Base-by-base conservation (phyloP, 148 eudicot genomes). In the Rhododendron simsii region DNA sequence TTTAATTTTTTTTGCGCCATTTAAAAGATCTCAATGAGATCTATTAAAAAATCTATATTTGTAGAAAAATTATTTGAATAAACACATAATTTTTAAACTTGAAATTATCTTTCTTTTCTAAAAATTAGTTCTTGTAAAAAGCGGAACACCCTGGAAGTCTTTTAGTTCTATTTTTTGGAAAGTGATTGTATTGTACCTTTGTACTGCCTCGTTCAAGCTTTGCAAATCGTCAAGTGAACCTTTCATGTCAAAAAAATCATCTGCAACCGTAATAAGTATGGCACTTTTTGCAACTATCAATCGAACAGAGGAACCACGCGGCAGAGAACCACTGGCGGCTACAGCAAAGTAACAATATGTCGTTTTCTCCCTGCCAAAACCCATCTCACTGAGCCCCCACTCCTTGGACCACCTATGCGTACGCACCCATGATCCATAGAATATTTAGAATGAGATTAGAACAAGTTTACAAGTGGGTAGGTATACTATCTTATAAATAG, bases 361-460 rank as follows among this genome's bases (percentile, higher is more conserved):
- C 0, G 93, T 87, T 79, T 91, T 91, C 39, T 92, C 94, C 8
- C 92, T 79, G 2, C 90, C 93, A 85, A 92, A 92, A 61, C 93
- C 92, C 86, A 91, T 90, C 23, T 90, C 87, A 21, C 59, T 78
- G 10, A 92, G 88, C 2, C 91, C 89, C 75, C 80, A 61, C 7
- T 81, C 77, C 82, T 90, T 91, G 15, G 91, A 86, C 94, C 94
- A 91, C 87, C 93, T 89, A 73, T 57, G 26, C 9, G 35, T 51
- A 23, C 14, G 11, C 14, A 51, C 11, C 55, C 18, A 51, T 13
- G 55, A 51, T 3, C 15, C 55, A 3, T 51, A 51, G 15, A 2
- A 51, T 44, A 44, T 30, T 47, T 39, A 47, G 11, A 47, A 47
- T 47, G 50, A 10, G 53, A 50, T 30, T 30, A 30, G 30, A 30